Base-by-base conservation (phyloP, 345 rosid species). In the Garcia nutans region DNA sequence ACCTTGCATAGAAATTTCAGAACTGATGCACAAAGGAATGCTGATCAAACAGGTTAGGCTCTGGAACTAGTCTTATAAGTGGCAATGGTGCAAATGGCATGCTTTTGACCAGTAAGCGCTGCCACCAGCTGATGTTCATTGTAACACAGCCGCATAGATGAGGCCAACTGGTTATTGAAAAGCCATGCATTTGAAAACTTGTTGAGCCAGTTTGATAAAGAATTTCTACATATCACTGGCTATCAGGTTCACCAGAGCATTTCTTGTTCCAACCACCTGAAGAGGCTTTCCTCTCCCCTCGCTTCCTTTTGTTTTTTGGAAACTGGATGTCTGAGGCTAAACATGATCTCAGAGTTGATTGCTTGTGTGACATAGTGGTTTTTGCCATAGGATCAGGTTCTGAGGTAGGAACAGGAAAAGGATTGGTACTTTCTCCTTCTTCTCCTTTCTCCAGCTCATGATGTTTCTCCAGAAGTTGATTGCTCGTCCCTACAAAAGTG, bases 231-330 rank as follows among this genome's bases (percentile, higher is more conserved):
- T 52, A 76, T 86, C 79, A 92, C 79, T 86, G 93, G 86, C 92
- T 89, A 80, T 90, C 97, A 75, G 88, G 89, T 70, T 91, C 96
- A 60, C 86, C 82, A 45, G 90, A 73, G 56, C 86, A 82, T 84
- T 87, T 85, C 88, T 77, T 90, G 82, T 79, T 89, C 97, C 98
- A 94, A 73, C 89, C 83, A 72, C 79, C 86, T 1, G 89, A 78
- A 78, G 93, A 87, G 52, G 91, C 91, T 84, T 86, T 93, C 60
- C 97, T 88, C 49, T 93, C 98, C 44, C 89, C 98, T 78, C 99
- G 87, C 74, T 89, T 93, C 79, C 98, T 89, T 79, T 96, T 96
- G 86, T 87, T 93, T 80, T 81, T 86, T 0, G 97, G 96, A 76
- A 93, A 80, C 73, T 86, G 81, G 75, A 89, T 69, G 61, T 93